phyloP scores from a whole-genome alignment of 1,284 basidiomycete species.

The Phenoliferia sp. region DNA sequence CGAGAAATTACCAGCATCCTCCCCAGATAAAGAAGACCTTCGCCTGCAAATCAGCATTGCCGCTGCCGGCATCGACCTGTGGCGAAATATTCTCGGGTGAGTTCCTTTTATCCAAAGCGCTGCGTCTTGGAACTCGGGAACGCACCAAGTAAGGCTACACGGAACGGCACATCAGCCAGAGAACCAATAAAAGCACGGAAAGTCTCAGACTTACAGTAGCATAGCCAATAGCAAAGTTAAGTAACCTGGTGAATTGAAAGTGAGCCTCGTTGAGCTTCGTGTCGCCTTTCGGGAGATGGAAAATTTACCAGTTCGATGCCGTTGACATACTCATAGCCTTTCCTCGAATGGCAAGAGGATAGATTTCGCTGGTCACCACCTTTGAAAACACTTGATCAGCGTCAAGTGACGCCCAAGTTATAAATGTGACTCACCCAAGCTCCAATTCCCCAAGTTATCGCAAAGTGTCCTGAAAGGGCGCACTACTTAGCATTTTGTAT shows the following conservation, averaged over 20 bases:
- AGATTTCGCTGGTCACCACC: constrained; percentile 50
- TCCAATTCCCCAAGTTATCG: constrained; percentile 47
- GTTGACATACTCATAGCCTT: constrained; percentile 71
- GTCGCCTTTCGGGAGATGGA: neutral
- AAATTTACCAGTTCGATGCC: constrained; percentile 51
- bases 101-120: neutral
- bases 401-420: neutral
- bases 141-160: no score
- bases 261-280: neutral
- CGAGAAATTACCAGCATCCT: neutral
- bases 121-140: neutral
- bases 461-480: neutral
- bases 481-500: neutral
- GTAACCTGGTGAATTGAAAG: neutral
- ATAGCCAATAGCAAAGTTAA: constrained; percentile 16
- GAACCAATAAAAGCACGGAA: neutral
- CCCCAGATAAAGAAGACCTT: constrained; percentile 79
- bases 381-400: neutral
- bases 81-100: no score
- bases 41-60: constrained; percentile 60
- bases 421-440: constrained; percentile 63
- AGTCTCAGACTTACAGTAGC: constrained; percentile 1
- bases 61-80: constrained; percentile 52
- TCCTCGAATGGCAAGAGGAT: constrained; percentile 58
- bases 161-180: neutral